Percentiles rank a stretch among this genome's conserved stretches.
Conservation (phyloP, 345 rosid genomes). For the Citropsis articulata region DNA sequence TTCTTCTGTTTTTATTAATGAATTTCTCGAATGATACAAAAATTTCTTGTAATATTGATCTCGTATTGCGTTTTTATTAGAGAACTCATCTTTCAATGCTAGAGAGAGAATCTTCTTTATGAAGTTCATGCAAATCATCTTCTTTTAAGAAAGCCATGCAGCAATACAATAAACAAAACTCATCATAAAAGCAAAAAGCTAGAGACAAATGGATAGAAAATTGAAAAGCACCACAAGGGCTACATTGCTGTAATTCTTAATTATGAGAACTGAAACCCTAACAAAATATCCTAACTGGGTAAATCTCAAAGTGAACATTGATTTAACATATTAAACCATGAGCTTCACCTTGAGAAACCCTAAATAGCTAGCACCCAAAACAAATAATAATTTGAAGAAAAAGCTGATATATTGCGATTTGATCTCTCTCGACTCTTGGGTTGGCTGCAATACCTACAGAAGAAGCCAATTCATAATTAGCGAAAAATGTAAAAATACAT, state of each 20-base stretch:
- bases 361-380: slow-evolving; percentile 15
- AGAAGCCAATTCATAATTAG: background rate
- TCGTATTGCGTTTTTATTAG: too few relatives aligned
- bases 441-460: slow-evolving; percentile 15
- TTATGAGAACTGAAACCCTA: slow-evolving; percentile 5
- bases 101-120: background rate
- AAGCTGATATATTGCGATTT: background rate
- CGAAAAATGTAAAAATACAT: background rate
- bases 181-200: slow-evolving; percentile 15
- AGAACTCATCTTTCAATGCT: background rate
- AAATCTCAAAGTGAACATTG: slow-evolving; percentile 8
- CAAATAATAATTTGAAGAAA: slow-evolving; percentile 15
- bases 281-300: slow-evolving; percentile 11
- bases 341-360: slow-evolving; percentile 24
- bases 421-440: background rate
- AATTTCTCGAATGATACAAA: too few relatives aligned
- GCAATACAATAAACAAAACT: slow-evolving; percentile 42
- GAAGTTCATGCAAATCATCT: slow-evolving; percentile 42
- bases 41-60: too few relatives aligned
- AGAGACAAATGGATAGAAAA: slow-evolving; percentile 1
- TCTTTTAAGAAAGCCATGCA: slow-evolving; percentile 73
- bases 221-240: slow-evolving; percentile 13
- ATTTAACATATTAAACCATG: slow-evolving; percentile 12
- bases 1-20: too few relatives aligned
- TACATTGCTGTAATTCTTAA: slow-evolving; percentile 5